Conservation (phyloP, 2,329 filamentous ascomycete genomes). For the Arthrobotrys conoides region DNA sequence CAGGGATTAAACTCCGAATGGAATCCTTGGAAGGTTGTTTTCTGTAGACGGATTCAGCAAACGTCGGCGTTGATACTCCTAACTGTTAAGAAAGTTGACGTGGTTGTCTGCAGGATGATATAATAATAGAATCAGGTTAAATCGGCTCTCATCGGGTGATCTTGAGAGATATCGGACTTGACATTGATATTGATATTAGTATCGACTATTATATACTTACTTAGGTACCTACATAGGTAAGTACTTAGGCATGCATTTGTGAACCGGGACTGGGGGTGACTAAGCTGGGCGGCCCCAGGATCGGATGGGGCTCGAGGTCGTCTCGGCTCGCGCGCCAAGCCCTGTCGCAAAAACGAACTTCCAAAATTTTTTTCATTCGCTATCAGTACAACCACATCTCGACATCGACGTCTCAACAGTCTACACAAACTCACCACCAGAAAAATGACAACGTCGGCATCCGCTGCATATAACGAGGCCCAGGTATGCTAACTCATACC, state of each 20-base stretch:
- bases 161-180: too few relatives aligned
- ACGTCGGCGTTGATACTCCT: not conserved
- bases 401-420: slow-evolving; percentile 32
- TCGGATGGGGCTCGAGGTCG: not conserved
- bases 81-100: not conserved
- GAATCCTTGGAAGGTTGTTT: too few relatives aligned
- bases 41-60: too few relatives aligned
- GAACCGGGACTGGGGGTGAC: not conserved
- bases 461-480: slow-evolving; percentile 44
- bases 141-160: not conserved
- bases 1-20: not conserved
- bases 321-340: slow-evolving; percentile 47
- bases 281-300: not conserved
- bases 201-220: not conserved
- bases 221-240: too few relatives aligned
- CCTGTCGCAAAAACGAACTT: slow-evolving; percentile 53
- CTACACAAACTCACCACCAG: slow-evolving; percentile 9
- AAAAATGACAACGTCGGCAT: slow-evolving; percentile 49
- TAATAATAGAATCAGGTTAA: slow-evolving; percentile 2
- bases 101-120: not conserved
- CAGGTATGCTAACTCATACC: slow-evolving; percentile 22
- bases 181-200: not conserved
- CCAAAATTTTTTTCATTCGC: slow-evolving; percentile 44
- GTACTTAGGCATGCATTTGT: too few relatives aligned
- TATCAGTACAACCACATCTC: not conserved